Base-by-base conservation (phyloP, 2,329 filamentous ascomycete genomes). In the Botrytis pseudocinerea region DNA sequence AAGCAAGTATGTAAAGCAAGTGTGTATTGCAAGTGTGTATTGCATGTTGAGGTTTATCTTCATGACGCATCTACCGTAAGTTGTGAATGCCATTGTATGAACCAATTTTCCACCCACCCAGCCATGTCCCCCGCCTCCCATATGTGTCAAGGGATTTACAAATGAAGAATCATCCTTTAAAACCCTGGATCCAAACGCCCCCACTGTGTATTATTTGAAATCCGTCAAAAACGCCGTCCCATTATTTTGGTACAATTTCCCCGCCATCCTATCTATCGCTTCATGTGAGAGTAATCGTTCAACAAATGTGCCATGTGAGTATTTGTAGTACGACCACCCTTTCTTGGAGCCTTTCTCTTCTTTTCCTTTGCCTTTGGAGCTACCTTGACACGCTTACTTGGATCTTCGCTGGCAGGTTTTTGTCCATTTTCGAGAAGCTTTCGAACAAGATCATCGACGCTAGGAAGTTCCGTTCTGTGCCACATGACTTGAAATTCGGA, bases 401-500 rank as follows among this genome's bases (percentile, higher is more conserved):
- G 81, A 74, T 82, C 81, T 71, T 82, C 80, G 72, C 81, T 82
- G 7, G 81, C 80, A 35, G 81, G 81, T 71, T 82, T 82, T 74
- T 82, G 80, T 9, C 80, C 80, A 22, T 80, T 80, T 18, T 81
- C 82, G 46, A 82, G 76, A 25, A 84, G 79, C 63, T 83, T 82
- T 76, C 82, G 80, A 32, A 82, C 82, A n/a, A 83, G 76, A 48
- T 82, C 81, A 71, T 82, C 80, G 12, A 81, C 77, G 48, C 79
- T 78, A 22, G 96, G 96, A 38, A 98, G 85, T 78, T 90, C 89
- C 7, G 70, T 91, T 80, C 92, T 92, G 76, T 91, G 87, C 94
- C 95, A 99, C 83, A 95, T 92, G 74, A 85, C 85, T 81, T 91
- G 88, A 82, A 98, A 98, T 81, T 97, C 94, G 14, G 88, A 84